Evolutionary conservation across 2,329 filamentous ascomycete species (phyloP).

Genomic region (Penicillium palitans): DNA sequence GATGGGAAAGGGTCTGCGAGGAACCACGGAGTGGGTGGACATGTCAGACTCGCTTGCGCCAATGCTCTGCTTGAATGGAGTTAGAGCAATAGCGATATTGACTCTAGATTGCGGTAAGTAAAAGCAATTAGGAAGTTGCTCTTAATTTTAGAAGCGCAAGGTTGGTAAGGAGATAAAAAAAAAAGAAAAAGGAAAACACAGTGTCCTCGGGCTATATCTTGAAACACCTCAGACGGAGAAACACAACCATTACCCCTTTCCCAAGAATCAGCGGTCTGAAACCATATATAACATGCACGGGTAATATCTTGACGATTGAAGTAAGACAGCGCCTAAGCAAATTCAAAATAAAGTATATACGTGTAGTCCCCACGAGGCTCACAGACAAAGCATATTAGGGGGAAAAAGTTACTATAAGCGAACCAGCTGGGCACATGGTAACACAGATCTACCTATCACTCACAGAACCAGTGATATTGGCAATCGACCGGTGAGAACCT

Average conservation of each 20-base stretch:
- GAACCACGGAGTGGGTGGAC: no score
- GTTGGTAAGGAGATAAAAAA: not conserved
- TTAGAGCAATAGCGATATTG: not conserved
- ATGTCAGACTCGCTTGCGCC: not conserved
- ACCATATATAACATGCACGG: not conserved
- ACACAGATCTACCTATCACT: not conserved
- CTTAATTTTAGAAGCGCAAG: not conserved
- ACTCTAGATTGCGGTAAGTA: not conserved
- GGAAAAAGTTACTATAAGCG: not conserved
- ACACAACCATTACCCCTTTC: not conserved
- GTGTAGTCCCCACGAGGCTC: not conserved
- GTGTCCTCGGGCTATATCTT: not conserved
- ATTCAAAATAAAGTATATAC: not conserved
- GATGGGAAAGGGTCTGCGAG: not conserved
- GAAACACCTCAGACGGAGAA: not conserved
- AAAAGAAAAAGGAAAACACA: not conserved
- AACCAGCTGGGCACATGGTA: not conserved
- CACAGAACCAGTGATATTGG: not conserved
- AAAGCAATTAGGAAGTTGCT: not conserved
- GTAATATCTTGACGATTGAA: not conserved
- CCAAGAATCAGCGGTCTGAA: not conserved
- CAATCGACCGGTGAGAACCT: conserved; percentile 8
- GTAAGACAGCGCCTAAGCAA: not conserved
- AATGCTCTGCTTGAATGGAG: not conserved
- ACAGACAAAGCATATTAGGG: not conserved